phyloP scores from a whole-genome alignment of 768 basidiomycete species.

The Lentinus brumalis region DNA sequence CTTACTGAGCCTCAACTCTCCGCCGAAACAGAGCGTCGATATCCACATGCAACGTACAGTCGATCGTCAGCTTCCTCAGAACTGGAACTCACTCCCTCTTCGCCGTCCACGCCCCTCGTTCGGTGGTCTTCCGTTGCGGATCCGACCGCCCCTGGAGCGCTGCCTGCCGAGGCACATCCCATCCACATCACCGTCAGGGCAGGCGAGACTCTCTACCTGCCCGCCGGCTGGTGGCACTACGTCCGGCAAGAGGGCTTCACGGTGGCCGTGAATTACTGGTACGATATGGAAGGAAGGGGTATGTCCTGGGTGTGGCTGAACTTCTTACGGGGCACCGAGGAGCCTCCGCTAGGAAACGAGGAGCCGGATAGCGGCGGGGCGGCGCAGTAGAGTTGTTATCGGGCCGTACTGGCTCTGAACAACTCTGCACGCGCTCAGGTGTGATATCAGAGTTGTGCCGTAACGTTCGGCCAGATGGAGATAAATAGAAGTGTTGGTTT shows the following conservation, averaged over 20 bases:
- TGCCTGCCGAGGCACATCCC: conserved; percentile 60
- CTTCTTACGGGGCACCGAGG: conserved; percentile 47
- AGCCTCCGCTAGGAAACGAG: conserved; percentile 44
- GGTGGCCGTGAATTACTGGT: conserved; percentile 89
- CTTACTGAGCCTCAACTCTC: neutral
- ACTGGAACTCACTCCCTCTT: conserved; percentile 36
- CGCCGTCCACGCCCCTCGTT: conserved; percentile 42
- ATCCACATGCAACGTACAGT: conserved; percentile 65
- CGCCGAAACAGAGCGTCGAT: conserved; percentile 21
- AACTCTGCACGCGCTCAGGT: no score
- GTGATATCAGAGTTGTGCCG: neutral
- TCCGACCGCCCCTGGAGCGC: conserved; percentile 48
- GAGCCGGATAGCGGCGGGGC: conserved; percentile 11
- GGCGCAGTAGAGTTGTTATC: no score
- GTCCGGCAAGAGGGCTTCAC: conserved; percentile 69
- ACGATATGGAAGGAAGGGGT: conserved; percentile 76
- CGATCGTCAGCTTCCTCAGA: conserved; percentile 33
- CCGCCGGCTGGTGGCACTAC: conserved; percentile 94
- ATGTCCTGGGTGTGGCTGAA: conserved; percentile 70
- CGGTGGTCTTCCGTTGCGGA: conserved; percentile 83
- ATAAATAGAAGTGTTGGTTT: no score
- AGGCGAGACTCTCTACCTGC: conserved; percentile 86
- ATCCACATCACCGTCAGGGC: conserved; percentile 64
- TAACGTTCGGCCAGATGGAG: no score
- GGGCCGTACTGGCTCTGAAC: no score